These are phyloP conservation scores for Trichosporon asahii DNA, from an alignment of 1,284 basidiomycete genomes.

Conservation along the genomic window DNA sequence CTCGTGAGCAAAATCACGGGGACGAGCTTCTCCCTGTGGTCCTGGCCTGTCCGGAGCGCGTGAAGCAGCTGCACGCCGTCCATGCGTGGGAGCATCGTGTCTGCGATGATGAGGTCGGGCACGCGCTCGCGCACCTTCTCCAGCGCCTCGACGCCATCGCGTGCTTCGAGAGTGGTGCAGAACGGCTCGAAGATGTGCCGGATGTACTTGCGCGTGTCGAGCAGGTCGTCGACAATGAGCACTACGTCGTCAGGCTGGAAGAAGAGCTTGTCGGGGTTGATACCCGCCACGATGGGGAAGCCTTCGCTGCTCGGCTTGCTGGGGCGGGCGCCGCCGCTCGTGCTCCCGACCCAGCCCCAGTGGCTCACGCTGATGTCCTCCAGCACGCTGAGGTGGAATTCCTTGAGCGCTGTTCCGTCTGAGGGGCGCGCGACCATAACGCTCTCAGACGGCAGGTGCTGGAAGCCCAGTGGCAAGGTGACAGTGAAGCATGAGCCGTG, in stretches of 20 bases:
- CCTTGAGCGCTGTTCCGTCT: background rate
- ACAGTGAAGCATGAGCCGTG: background rate
- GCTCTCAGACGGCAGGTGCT: constrained; percentile 40
- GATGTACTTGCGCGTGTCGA: constrained; percentile 40
- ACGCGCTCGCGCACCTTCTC: constrained; percentile 32
- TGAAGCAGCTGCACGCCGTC: constrained; percentile 37
- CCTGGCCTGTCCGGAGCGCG: constrained; percentile 24
- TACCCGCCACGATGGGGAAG: constrained; percentile 19
- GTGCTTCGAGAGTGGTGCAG: constrained; percentile 49
- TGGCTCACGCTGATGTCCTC: background rate
- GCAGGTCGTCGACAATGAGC: constrained; percentile 42
- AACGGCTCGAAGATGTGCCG: constrained; percentile 43
- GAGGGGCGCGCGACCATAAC: constrained; percentile 23
- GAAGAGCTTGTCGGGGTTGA: constrained; percentile 42
- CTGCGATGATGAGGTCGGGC: constrained; percentile 47
- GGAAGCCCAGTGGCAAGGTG: constrained; percentile 28
- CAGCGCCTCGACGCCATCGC: constrained; percentile 49
- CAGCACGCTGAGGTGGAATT: background rate
- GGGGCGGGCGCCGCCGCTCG: background rate
- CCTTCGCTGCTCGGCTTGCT: background rate
- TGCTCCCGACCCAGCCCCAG: background rate
- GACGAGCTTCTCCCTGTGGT: constrained; percentile 22
- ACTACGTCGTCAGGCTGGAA: constrained; percentile 45
- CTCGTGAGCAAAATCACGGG: constrained; percentile 44
- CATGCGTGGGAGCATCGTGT: constrained; percentile 53